These are phyloP conservation scores for Phytophthora colocasiae DNA, from an alignment of 352 stramenopile genomes.

Conservation along the genomic window DNA sequence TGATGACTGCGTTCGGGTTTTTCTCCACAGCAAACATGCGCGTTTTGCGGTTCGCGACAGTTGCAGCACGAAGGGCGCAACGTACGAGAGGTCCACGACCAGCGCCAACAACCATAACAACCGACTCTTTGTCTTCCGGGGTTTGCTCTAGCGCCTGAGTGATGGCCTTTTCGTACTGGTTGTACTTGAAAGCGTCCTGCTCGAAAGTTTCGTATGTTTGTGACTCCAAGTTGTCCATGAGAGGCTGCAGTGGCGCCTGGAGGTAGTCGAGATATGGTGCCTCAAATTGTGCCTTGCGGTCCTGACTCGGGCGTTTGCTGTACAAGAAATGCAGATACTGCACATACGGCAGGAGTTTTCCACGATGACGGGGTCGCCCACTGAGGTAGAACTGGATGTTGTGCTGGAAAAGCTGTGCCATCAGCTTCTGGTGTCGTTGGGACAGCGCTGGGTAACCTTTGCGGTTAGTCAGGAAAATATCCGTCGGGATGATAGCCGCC, in stretches of 20 bases:
- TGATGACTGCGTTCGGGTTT: constrained; percentile 98
- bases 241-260: constrained; percentile 96
- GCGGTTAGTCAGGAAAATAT: constrained; percentile 96
- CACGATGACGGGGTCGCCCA: constrained; percentile 74
- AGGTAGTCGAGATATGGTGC: constrained; percentile 96
- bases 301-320: constrained; percentile 57
- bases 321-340: constrained; percentile 97
- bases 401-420: constrained; percentile 78
- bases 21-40: constrained; percentile 98
- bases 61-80: constrained; percentile 80
- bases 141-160: constrained; percentile 74
- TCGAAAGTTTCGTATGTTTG: constrained; percentile 99
- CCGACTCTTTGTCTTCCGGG: constrained; percentile 67
- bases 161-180: constrained; percentile 96
- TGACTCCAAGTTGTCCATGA: constrained; percentile 99
- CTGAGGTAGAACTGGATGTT: constrained; percentile 90
- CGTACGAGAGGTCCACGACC: constrained; percentile 96
- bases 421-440: constrained; percentile 91
- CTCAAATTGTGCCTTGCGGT: constrained; percentile 92
- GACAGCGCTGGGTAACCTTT: constrained; percentile 95
- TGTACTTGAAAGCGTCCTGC: constrained; percentile 98
- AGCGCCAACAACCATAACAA: constrained; percentile 93
- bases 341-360: constrained; percentile 84
- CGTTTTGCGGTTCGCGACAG: constrained; percentile 68
- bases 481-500: constrained; percentile 90